These are phyloP conservation scores for Knufia petricola DNA, from an alignment of 2,329 filamentous ascomycete genomes.

Conservation along the genomic window DNA sequence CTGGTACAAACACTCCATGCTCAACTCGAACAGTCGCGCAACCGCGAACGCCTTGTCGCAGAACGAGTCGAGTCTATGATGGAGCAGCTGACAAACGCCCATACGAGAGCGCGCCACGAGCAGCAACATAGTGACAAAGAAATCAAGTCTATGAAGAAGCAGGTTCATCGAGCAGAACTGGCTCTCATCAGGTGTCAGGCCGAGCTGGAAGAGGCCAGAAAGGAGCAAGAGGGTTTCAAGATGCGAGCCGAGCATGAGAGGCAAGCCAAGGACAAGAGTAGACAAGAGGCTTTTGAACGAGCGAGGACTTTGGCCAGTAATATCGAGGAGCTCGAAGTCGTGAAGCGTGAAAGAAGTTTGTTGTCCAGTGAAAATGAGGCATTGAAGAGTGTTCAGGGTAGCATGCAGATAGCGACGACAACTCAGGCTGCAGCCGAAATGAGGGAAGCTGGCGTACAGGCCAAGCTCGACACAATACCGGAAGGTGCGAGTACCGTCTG, in stretches of 20 bases:
- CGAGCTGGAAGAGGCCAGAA: constrained; percentile 34
- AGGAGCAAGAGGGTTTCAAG: constrained; percentile 41
- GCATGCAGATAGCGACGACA: not conserved
- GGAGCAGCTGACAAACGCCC: constrained; percentile 44
- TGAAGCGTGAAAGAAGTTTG: constrained; percentile 30
- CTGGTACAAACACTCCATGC: constrained; percentile 28
- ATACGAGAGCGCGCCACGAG: constrained; percentile 41
- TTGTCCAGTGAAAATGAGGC: constrained; percentile 10
- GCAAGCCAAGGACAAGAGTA: constrained; percentile 36
- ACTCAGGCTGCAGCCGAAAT: not conserved
- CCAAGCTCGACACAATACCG: not conserved
- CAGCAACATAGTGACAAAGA: constrained; percentile 47
- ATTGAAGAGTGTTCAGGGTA: constrained; percentile 3
- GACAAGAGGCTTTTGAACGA: constrained; percentile 39
- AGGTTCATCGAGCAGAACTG: constrained; percentile 49
- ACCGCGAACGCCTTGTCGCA: constrained; percentile 35
- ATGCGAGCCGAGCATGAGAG: constrained; percentile 44
- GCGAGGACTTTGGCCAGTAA: constrained; percentile 37
- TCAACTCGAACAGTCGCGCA: constrained; percentile 34
- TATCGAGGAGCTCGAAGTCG: constrained; percentile 34
- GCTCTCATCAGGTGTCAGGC: constrained; percentile 47
- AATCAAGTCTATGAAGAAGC: constrained; percentile 45
- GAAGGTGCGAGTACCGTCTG: constrained; percentile 7
- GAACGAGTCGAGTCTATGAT: constrained; percentile 37
- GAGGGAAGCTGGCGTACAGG: constrained; percentile 3